Conservation (phyloP, 108 stramenopile species). For the Phaeodactylum tricornutum region DNA sequence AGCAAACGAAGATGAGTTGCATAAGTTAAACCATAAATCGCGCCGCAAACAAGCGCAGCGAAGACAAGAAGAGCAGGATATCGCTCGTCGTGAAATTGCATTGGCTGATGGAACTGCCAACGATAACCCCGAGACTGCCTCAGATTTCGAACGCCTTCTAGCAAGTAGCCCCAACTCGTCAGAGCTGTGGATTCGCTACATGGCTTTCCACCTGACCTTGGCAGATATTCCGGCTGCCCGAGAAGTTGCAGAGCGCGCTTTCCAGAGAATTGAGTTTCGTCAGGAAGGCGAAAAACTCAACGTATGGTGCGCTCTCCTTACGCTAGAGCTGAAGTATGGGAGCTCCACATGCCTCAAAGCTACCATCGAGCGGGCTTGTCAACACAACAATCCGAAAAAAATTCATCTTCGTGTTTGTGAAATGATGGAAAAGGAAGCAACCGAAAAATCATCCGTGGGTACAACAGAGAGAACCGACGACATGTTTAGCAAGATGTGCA, state of each 20-base stretch:
- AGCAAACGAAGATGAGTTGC: slow-evolving; percentile 37
- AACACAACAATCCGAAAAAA: slow-evolving; percentile 87
- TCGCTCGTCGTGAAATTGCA: slow-evolving; percentile 59
- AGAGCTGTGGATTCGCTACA: slow-evolving; percentile 91
- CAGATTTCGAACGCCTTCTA: slow-evolving; percentile 93
- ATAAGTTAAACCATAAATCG: slow-evolving; percentile 55
- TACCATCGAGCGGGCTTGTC: slow-evolving; percentile 73
- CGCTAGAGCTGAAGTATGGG: slow-evolving; percentile 91
- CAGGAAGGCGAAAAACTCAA: slow-evolving; percentile 87
- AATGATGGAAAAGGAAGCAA: slow-evolving; percentile 65
- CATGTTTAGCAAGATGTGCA: slow-evolving; percentile 76
- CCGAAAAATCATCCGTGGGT: slow-evolving; percentile 19
- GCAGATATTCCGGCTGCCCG: slow-evolving; percentile 90
- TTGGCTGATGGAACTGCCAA: slow-evolving; percentile 87
- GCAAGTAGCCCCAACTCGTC: slow-evolving; percentile 84
- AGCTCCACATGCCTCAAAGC: slow-evolving; percentile 49
- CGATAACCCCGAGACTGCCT: slow-evolving; percentile 80
- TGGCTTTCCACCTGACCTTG: slow-evolving; percentile 91
- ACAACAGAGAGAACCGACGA: slow-evolving; percentile 47
- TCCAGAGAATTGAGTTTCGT: slow-evolving; percentile 87
- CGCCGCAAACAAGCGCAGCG: slow-evolving; percentile 65
- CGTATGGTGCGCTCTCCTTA: slow-evolving; percentile 91
- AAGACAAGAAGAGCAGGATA: slow-evolving; percentile 67
- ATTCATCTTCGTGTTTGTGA: slow-evolving; percentile 85
- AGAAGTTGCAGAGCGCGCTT: slow-evolving; percentile 77